Base-by-base conservation (phyloP, 306 rosid genomes). In the Cajanus cajan region DNA sequence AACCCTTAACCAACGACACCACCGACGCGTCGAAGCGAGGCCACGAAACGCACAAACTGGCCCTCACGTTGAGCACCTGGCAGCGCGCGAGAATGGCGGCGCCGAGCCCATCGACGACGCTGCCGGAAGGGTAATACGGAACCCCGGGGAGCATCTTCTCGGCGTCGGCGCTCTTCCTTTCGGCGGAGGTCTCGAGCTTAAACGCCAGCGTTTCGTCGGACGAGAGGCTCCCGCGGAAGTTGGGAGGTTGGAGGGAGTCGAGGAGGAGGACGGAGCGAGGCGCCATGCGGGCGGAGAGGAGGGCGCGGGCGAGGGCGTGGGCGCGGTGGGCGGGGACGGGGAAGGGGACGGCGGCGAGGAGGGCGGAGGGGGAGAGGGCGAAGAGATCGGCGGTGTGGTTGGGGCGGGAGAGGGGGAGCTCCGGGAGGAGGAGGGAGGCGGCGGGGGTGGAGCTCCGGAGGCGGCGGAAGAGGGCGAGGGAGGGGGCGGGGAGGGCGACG, bases 41-140 rank as follows among this genome's bases (percentile, higher is more conserved):
- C 99, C 98, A 95, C 9, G 93, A 80, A 55, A 88, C 89, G 69
- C 94, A 91, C 4, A 90, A 77, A 5, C 87, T 72, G 4, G 89
- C 99, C 86, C 84, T 83, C n/a, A 93, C 67, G 18, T 83, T 89
- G 80, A 66, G 54, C 57, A 80, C 25, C 86, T 95, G 90, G 61
- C 97, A 95, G 50, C 88, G 70, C 0, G 85, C 90, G 64, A 95
- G 65, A 71, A 95, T 16, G 0, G 99, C 92, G 14, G 99, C 99
- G 2, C 81, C 88, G 33, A 93, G 33, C 18, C 98, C 97, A 44
- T 93, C 98, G 7, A 90, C 88, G 39, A 95, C 89, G 51, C 99
- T 95, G 22, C 94, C 99, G 3, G 96, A 91, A 0, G 99, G 96
- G 55, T 89, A 89, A 77, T 86, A n/a, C n/a, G n/a, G n/a, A n/a